phyloP scores from a whole-genome alignment of 768 basidiomycete genomes.

The Kwoniella newhampshirensis region DNA sequence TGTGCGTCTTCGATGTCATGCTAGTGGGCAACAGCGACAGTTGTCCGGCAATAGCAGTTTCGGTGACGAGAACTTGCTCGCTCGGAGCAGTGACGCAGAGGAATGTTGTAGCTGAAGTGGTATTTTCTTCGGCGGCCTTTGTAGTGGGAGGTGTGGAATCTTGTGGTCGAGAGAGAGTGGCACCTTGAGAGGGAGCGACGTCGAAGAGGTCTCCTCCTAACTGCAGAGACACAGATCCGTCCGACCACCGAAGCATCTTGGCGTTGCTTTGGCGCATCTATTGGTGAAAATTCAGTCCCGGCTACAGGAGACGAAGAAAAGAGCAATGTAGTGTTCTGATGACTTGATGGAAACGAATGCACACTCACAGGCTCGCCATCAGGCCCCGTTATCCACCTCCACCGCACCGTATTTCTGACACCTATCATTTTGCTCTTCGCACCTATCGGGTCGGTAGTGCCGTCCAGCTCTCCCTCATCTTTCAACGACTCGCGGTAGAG shows the following conservation, averaged over 20 bases:
- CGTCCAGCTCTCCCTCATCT: slow-evolving; percentile 69
- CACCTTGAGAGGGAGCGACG: slow-evolving; percentile 56
- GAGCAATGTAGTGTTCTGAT: no score
- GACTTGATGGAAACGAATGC: no score
- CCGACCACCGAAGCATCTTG: slow-evolving; percentile 91
- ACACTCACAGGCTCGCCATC: slow-evolving; percentile 72
- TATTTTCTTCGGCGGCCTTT: slow-evolving; percentile 8
- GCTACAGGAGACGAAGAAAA: neutral
- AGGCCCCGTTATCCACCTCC: slow-evolving; percentile 85
- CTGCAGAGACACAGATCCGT: slow-evolving; percentile 84
- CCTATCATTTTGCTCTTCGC: slow-evolving; percentile 73
- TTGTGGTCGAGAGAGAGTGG: slow-evolving; percentile 19
- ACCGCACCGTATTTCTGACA: slow-evolving; percentile 90
- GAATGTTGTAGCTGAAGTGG: slow-evolving; percentile 22
- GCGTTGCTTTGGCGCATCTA: slow-evolving; percentile 86
- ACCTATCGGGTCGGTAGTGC: slow-evolving; percentile 54
- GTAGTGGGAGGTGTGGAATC: slow-evolving; percentile 18
- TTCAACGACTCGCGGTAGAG: slow-evolving; percentile 80
- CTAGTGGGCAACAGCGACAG: slow-evolving; percentile 40
- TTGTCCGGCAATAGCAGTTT: slow-evolving; percentile 46
- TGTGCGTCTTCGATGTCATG: slow-evolving; percentile 43
- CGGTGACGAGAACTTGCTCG: slow-evolving; percentile 40
- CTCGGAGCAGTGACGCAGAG: slow-evolving; percentile 25
- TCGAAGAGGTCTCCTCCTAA: slow-evolving; percentile 94
- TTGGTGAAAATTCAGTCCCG: neutral